Percentiles rank a stretch among this genome's conserved stretches.
These are phyloP conservation scores for Kingdonia uniflora DNA, from an alignment of 164 flowering plant genomes.

Conservation along the genomic window DNA sequence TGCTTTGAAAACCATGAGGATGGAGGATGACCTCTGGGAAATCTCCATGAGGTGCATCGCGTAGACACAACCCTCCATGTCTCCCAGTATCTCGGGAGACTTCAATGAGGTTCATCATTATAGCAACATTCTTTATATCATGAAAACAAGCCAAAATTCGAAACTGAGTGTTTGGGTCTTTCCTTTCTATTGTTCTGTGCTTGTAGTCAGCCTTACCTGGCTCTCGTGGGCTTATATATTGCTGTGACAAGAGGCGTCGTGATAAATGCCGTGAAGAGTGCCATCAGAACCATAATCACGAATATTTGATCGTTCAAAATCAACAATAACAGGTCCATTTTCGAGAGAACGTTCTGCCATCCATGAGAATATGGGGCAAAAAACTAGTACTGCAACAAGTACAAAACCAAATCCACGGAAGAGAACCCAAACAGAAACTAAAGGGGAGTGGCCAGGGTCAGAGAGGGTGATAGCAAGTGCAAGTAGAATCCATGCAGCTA, in stretches of 20 bases:
- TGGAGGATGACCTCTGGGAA: constrained; percentile 58
- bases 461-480: too few species aligned
- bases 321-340: not conserved
- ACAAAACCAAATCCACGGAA: not conserved
- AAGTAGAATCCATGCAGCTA: constrained; percentile 39
- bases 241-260: constrained; percentile 56
- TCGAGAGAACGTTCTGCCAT: not conserved
- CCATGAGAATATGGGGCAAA: not conserved
- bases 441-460: not conserved
- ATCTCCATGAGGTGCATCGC: constrained; percentile 53
- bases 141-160: constrained; percentile 49
- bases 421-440: not conserved
- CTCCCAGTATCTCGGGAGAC: constrained; percentile 31
- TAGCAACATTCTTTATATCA: constrained; percentile 35
- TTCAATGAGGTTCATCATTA: constrained; percentile 42
- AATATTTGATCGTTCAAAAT: constrained; percentile 50
- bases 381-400: not conserved
- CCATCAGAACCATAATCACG: constrained; percentile 61
- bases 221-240: constrained; percentile 36
- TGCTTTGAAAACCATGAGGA: constrained; percentile 37
- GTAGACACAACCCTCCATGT: constrained; percentile 26
- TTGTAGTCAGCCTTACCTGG: not conserved
- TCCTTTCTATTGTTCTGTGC: constrained; percentile 12
- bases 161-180: constrained; percentile 19
- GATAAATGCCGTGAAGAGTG: constrained; percentile 58